phyloP scores from a whole-genome alignment of 108 stramenopile genomes.

The Nannochloropsis gaditana region DNA sequence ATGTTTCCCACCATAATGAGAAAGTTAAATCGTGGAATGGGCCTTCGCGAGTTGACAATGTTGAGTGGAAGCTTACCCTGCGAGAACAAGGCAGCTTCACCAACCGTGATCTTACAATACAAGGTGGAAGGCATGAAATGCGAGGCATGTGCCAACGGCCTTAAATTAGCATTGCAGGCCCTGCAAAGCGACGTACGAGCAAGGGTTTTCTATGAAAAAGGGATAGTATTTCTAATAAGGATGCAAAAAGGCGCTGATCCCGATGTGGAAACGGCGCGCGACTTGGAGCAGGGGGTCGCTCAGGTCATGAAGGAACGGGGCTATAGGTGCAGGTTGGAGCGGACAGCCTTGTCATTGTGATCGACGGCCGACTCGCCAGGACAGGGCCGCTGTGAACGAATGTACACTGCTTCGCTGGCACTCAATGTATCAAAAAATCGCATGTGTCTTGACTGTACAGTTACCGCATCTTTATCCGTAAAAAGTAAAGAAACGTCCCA shows the following conservation, averaged over 20 bases:
- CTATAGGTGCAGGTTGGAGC: neutral
- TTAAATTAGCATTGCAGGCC: neutral
- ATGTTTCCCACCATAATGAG: neutral
- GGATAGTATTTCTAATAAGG: neutral
- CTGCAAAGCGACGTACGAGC: neutral
- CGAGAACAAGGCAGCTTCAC: neutral
- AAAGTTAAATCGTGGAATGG: neutral
- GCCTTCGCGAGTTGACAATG: neutral
- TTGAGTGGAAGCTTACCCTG: neutral
- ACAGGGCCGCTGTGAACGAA: too few species aligned
- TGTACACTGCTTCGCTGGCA: too few species aligned
- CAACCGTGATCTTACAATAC: neutral
- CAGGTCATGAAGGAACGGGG: neutral
- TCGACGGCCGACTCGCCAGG: too few species aligned
- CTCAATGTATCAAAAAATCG: too few species aligned
- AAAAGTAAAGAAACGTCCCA: too few species aligned
- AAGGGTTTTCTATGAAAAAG: neutral
- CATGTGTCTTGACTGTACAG: too few species aligned
- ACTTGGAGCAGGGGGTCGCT: neutral
- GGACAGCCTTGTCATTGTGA: too few species aligned
- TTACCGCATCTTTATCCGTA: too few species aligned
- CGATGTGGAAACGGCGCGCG: neutral
- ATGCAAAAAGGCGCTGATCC: neutral
- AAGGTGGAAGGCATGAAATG: constrained; percentile 17
- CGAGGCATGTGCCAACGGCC: constrained; percentile 11